phyloP scores from a whole-genome alignment of 306 rosid genomes.

The Leucaena leucocephala region DNA sequence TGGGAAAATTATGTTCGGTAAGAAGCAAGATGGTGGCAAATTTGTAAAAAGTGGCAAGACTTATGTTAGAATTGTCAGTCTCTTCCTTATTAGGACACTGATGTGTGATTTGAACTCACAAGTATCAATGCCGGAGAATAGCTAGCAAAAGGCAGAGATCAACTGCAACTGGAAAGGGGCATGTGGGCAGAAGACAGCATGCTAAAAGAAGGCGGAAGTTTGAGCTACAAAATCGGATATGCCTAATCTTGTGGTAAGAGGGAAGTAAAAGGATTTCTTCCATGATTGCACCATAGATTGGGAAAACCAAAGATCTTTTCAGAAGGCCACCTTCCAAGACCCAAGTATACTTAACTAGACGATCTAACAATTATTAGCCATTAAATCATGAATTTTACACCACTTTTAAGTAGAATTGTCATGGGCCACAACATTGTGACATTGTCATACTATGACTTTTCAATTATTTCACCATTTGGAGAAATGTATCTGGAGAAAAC shows the following conservation, averaged over 20 bases:
- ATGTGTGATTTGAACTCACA: neutral
- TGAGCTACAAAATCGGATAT: neutral
- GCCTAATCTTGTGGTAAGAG: neutral
- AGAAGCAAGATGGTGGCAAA: neutral
- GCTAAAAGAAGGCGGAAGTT: neutral
- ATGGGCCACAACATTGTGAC: neutral
- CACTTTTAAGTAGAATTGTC: neutral
- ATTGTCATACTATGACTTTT: neutral
- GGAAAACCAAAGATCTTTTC: conserved; percentile 27
- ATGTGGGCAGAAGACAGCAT: neutral
- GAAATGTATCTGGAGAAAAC: conserved; percentile 11
- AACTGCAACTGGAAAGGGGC: conserved; percentile 11
- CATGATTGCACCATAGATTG: neutral
- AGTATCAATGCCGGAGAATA: conserved; percentile 8
- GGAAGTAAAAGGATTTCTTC: neutral
- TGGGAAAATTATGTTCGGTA: neutral
- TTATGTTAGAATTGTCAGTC: neutral
- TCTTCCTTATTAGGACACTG: neutral
- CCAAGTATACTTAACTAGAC: neutral
- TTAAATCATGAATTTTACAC: conserved; percentile 1
- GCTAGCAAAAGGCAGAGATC: neutral
- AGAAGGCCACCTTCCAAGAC: conserved; percentile 28
- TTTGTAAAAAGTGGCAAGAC: neutral
- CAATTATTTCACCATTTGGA: neutral
- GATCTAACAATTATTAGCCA: neutral